Evolutionary conservation across 345 rosid genomes (phyloP), one percentile per base, ranked within the genome.

Genomic region (Eucalyptus marginata): DNA sequence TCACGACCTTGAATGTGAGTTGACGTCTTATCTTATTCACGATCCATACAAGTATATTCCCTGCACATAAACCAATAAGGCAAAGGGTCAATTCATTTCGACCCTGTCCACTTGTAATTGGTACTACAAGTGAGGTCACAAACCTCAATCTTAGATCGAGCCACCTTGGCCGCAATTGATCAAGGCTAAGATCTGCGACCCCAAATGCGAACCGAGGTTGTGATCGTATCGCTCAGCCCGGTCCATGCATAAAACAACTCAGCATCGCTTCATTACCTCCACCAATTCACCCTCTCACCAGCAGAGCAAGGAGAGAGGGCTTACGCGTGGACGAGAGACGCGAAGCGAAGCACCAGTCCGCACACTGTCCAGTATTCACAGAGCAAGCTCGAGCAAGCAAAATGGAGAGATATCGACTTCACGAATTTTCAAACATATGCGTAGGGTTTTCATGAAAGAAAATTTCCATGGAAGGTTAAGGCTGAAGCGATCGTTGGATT

Each of bases 51-150:
- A 56, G 62, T 20, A 22, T 56, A 8, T 22, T 56, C 62, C 10
- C 5, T 9, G 62, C 62, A 56, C 62, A 56, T 22, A 52, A 56
- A 10, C 62, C 5, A 12, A 58, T 11, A n/a, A 58, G 0, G n/a
- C 13, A 1, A 0, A 58, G n/a, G 25, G 66, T 58, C 4, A 7
- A 0, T 58, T 58, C n/a, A 12, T 12, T 5, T 14, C 1, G 14
- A 25, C n/a, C n/a, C 13, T 0, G 3, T 50, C 7, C 54, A 56
- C 6, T 56, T 22, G 27, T 22, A 56, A 22, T 56, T 56, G 3
- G 27, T 56, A 56, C 62, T 56, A 56, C 62, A 56, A 56, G 27
- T 56, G 62, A 56, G 62, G n/a, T 58, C n/a, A 11, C 66, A 9
- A 58, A 58, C n/a, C 66, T 25, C 66, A 25, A 58, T 58, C 2